Evolutionary conservation across 2,329 filamentous ascomycete genomes (phyloP), one percentile per base, ranked within the genome.

Genomic region (Triangularia verruculosa): DNA sequence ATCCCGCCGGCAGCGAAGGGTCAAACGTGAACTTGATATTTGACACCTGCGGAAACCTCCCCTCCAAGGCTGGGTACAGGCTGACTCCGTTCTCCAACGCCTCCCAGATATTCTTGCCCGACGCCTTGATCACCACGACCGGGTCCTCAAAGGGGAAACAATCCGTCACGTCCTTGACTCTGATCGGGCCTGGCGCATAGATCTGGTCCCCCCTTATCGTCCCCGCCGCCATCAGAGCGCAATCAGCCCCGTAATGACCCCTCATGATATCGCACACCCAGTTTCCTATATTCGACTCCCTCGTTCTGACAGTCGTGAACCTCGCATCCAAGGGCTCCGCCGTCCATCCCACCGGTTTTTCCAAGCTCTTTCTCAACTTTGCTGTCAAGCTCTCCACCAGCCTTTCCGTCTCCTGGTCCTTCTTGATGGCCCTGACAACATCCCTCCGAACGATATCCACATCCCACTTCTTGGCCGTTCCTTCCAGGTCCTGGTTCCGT

Each of bases 61-160:
- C 93, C 76, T 97, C 93, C 0, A 94, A 82, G 0, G 93, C 91
- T 0, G 93, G 93, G 66, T 95, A 91, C 70, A 86, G 83, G 51
- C 87, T 89, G 0, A 97, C 88, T 0, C 89, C 87, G 70, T 97
- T 97, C 74, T 97, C 93, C 1, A 97, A 76, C 0, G 93, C 93
- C n/a, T 87, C 88, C 71, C 88, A 80, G 30, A 97, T 86, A 1
- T 88, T 89, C 69, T 86, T 81, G 0, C 93, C 93, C 0, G 80
- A 86, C 4, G 92, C 82, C 32, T 83, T 85, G 64, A 97, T 80
- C 3, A 96, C 86, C 0, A 97, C 89, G 1, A 93, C 90, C 0
- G 93, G 92, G 67, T 97, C 93, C 73, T 97, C 93, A 70, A 97
- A 97, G 0, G 93, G 93, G 69, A 97, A 97, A 72, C 92, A 96